Conservation (phyloP, 129 eudicot genomes). For the Artemisia annua region DNA sequence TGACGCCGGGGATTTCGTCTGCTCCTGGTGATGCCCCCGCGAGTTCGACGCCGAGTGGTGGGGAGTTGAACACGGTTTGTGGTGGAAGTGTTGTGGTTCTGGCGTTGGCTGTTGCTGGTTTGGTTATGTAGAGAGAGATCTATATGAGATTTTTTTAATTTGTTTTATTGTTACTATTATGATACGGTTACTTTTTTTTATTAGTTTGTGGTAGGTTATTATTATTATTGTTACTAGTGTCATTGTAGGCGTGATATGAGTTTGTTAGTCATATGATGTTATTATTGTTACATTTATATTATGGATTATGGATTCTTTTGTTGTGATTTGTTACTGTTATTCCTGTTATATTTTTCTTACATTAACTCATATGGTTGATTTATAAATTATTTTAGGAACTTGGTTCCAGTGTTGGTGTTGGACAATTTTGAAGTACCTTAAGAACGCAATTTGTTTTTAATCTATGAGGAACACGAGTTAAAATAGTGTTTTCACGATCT, state of each 20-base stretch:
- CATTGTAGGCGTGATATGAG: constrained; percentile 5
- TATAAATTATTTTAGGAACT: no score
- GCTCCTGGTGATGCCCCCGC: constrained; percentile 40
- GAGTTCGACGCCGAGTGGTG: constrained; percentile 24
- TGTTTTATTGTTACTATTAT: constrained; percentile 1
- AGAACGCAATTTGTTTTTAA: no score
- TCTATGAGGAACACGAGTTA: no score
- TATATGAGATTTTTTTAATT: constrained; percentile 7
- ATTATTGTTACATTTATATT: constrained; percentile 3
- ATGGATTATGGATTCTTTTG: constrained; percentile 26
- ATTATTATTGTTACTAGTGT: neutral
- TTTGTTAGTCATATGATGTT: constrained; percentile 14
- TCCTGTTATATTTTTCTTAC: neutral
- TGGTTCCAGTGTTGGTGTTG: no score
- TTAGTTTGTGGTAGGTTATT: neutral
- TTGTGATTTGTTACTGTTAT: neutral
- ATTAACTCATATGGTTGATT: no score
- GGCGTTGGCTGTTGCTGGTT: constrained; percentile 51
- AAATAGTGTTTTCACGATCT: no score
- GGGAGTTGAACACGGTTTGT: constrained; percentile 43
- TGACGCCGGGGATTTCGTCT: constrained; percentile 19
- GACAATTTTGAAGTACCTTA: no score
- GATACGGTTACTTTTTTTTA: constrained; percentile 11
- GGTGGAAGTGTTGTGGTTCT: constrained; percentile 51
- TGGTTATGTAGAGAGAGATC: constrained; percentile 66